A percentile compares a stretch with the other conserved stretches of the same genome.
phyloP scores from a whole-genome alignment of 441 rosid species.

The Pelargonium myrrhifolium region DNA sequence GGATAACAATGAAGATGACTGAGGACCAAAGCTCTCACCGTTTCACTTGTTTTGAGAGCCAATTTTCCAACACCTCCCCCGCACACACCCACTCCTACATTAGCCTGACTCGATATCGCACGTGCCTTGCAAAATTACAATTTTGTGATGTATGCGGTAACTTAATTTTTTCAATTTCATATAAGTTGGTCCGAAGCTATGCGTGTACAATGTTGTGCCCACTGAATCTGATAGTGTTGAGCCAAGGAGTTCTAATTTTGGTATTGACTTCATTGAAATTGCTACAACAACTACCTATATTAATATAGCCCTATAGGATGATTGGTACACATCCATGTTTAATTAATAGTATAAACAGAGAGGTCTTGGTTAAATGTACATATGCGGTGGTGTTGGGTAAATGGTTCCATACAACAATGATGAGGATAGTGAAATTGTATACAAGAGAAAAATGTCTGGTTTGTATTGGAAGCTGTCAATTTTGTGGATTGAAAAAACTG shows the following conservation, averaged over 20 bases:
- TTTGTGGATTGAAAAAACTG: background rate
- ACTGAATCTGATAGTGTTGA: too few relatives aligned
- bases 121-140: background rate
- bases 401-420: background rate
- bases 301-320: background rate
- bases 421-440: too few relatives aligned
- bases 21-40: slow-evolving; percentile 21
- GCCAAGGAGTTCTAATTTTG: too few relatives aligned
- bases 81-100: background rate
- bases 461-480: slow-evolving; percentile 3
- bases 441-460: background rate
- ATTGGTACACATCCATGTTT: background rate
- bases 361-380: background rate
- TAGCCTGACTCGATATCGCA: background rate
- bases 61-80: background rate
- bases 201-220: too few relatives aligned
- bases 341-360: too few relatives aligned
- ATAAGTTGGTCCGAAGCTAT: background rate
- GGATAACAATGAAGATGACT: slow-evolving; percentile 57
- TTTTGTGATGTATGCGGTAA: background rate
- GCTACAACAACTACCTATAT: background rate
- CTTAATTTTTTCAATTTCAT: background rate
- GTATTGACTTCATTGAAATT: background rate
- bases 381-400: background rate
- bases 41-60: slow-evolving; percentile 6